Conservation (phyloP, 331 rosid species). For the Spiraea crenata region DNA sequence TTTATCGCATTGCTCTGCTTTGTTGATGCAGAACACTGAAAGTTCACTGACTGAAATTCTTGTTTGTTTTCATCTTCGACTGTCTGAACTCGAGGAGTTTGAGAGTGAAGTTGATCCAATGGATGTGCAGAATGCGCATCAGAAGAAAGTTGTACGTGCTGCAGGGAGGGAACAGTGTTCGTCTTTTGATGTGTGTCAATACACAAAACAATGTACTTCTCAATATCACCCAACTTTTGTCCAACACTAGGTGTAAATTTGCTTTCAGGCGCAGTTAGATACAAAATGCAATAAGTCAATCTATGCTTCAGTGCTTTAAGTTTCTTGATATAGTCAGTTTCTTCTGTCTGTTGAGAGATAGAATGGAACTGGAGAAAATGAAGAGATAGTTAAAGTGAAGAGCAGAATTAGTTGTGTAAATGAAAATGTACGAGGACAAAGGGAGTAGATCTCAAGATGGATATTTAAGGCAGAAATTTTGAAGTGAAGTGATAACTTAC, state of each 20-base stretch:
- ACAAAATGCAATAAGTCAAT: conserved; percentile 40
- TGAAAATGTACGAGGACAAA: neutral
- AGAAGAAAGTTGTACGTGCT: conserved; percentile 56
- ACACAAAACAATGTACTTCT: conserved; percentile 52
- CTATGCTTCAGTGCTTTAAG: conserved; percentile 37
- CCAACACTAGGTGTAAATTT: conserved; percentile 25
- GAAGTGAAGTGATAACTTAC: conserved; percentile 32
- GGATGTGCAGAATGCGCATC: conserved; percentile 46
- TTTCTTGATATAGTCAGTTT: conserved; percentile 45
- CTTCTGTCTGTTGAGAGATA: conserved; percentile 54
- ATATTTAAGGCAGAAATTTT: neutral
- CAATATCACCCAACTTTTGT: conserved; percentile 49
- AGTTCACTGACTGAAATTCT: conserved; percentile 54
- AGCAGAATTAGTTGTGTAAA: neutral
- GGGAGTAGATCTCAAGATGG: neutral
- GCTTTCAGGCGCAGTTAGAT: conserved; percentile 47
- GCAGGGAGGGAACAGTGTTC: conserved; percentile 42
- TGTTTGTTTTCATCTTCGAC: conserved; percentile 65
- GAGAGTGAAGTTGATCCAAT: conserved; percentile 54
- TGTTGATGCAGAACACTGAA: conserved; percentile 46
- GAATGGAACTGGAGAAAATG: conserved; percentile 49
- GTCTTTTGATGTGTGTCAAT: conserved; percentile 39
- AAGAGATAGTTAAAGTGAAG: neutral
- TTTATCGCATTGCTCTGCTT: conserved; percentile 44
- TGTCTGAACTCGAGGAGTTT: conserved; percentile 51